Conservation (phyloP, 2,329 filamentous ascomycete genomes). For the Aureobasidium mangrovei region DNA sequence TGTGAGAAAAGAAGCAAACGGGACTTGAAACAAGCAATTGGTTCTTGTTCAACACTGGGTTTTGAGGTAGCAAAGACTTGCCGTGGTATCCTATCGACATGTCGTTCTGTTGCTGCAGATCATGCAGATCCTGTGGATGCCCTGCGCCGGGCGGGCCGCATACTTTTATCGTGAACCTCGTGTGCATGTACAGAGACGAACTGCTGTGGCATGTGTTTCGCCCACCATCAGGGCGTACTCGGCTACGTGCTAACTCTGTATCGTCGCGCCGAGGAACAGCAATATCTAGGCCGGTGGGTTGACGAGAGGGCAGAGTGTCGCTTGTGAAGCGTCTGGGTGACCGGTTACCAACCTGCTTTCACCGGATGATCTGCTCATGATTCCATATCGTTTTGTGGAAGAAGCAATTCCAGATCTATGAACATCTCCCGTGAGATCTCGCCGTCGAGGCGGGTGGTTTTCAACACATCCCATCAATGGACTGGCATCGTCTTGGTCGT, state of each 20-base stretch:
- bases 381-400: neutral
- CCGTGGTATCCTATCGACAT: neutral
- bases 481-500: no score
- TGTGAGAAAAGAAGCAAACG: neutral
- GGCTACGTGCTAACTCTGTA: constrained; percentile 8
- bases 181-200: constrained; percentile 11
- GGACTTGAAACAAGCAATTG: neutral
- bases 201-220: constrained; percentile 8
- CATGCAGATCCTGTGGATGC: constrained; percentile 10
- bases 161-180: constrained; percentile 13
- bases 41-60: neutral
- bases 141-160: constrained; percentile 13
- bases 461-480: no score
- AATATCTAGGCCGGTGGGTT: neutral
- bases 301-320: neutral
- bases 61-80: neutral
- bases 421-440: neutral
- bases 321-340: neutral
- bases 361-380: neutral
- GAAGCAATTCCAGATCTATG: neutral
- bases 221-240: constrained; percentile 5
- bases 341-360: constrained; percentile 1
- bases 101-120: constrained; percentile 9
- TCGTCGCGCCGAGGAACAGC: neutral
- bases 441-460: no score